Percentiles rank a stretch among this genome's conserved stretches.
Conservation (phyloP, 257 asterid species). For the Fraxinus cuspidata region DNA sequence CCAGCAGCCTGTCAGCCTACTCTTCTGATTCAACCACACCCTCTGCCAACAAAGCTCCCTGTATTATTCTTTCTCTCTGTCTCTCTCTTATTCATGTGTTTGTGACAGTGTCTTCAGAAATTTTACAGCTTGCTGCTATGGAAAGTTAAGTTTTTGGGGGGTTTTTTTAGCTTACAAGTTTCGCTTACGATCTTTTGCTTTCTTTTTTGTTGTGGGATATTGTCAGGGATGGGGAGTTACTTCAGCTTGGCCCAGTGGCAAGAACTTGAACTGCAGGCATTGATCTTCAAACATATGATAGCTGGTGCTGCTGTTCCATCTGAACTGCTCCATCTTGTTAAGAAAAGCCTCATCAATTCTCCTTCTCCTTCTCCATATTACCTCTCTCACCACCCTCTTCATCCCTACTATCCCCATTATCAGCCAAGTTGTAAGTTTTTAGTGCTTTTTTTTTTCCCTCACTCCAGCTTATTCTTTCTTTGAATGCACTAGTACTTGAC, state of each 20-base stretch:
- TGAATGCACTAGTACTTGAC: background rate
- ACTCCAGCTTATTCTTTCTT: background rate
- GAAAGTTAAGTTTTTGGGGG: background rate
- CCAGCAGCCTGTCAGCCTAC: conserved; percentile 62
- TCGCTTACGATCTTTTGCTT: background rate
- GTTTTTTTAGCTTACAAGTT: conserved; percentile 23
- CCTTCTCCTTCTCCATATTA: conserved; percentile 47
- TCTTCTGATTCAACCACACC: conserved; percentile 45
- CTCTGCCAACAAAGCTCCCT: conserved; percentile 49
- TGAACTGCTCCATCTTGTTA: conserved; percentile 72
- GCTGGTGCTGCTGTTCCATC: conserved; percentile 78
- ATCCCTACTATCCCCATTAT: conserved; percentile 47
- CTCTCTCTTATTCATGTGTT: conserved; percentile 13
- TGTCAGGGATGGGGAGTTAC: conserved; percentile 65
- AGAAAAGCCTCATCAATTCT: conserved; percentile 59
- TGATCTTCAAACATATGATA: conserved; percentile 77
- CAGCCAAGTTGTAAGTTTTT: conserved; percentile 65
- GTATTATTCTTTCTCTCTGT: conserved; percentile 30
- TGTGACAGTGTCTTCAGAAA: conserved; percentile 19
- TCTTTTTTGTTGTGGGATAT: background rate
- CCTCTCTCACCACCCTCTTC: conserved; percentile 42
- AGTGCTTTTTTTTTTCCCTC: no score
- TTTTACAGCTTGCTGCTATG: background rate
- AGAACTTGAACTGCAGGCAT: conserved; percentile 85
- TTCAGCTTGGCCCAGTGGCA: conserved; percentile 92